Percentiles rank a stretch among this genome's conserved stretches.
Evolutionary conservation across 2,329 filamentous ascomycete genomes (phyloP).

Genomic region (Penicillium glabrum): DNA sequence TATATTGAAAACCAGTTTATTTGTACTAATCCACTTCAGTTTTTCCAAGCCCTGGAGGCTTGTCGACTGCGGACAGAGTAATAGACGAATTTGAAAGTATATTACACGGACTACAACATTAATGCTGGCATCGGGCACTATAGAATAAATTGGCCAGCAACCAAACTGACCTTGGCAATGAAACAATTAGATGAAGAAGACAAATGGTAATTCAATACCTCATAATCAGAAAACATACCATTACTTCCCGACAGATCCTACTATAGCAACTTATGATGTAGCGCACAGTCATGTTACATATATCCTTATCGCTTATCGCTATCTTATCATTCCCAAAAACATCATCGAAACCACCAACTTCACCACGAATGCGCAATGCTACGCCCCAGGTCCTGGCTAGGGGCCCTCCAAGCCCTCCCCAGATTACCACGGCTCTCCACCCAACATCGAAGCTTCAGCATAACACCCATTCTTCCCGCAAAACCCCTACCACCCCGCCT

Average conservation of each 20-base stretch:
- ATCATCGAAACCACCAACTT: not conserved
- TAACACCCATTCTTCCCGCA: constrained; percentile 22
- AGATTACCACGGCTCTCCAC: not conserved
- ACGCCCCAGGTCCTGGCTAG: not conserved
- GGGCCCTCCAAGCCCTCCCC: not conserved
- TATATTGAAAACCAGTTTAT: too few species aligned
- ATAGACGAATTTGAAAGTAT: too few species aligned
- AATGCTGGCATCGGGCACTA: too few species aligned
- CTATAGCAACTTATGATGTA: not conserved
- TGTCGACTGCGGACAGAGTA: too few species aligned
- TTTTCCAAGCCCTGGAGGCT: too few species aligned
- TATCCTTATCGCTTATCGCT: constrained; percentile 10
- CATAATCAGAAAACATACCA: not conserved
- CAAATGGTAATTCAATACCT: not conserved
- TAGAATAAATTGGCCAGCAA: too few species aligned
- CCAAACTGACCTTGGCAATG: too few species aligned
- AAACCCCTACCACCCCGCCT: constrained; percentile 76
- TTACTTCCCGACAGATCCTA: not conserved
- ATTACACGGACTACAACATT: too few species aligned
- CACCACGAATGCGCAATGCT: constrained; percentile 6
- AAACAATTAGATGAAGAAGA: too few species aligned
- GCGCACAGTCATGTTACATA: not conserved
- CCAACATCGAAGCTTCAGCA: constrained; percentile 23
- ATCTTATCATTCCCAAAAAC: constrained; percentile 9
- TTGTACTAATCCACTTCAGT: too few species aligned